Conservation (phyloP, 371 early-diverging fungal species). For the Rhizomucor pusillus region DNA sequence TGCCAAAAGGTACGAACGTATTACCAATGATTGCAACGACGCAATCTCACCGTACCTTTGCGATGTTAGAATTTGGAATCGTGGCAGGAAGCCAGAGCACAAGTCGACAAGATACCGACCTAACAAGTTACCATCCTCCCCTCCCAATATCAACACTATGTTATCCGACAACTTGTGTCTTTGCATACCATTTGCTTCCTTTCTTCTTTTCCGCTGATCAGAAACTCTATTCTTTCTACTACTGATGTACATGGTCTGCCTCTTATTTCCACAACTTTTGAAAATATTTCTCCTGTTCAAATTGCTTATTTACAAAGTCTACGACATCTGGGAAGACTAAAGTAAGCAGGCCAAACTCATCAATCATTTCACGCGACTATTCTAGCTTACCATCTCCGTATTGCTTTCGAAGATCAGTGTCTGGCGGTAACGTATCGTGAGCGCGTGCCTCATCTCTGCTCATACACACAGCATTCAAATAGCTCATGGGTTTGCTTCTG, state of each 20-base stretch:
- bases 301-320: slow-evolving; percentile 12
- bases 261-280: slow-evolving; percentile 11
- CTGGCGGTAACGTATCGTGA: slow-evolving; percentile 42
- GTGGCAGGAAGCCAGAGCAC: slow-evolving; percentile 62
- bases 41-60: neutral
- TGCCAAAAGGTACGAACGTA: slow-evolving; percentile 63
- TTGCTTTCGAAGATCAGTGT: slow-evolving; percentile 26
- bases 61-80: slow-evolving; percentile 53
- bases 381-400: slow-evolving; percentile 20
- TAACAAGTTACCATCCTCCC: slow-evolving; percentile 10
- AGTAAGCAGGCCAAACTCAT: neutral
- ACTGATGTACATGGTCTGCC: neutral
- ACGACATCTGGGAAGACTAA: slow-evolving; percentile 13
- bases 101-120: slow-evolving; percentile 61
- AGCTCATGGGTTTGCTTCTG: slow-evolving; percentile 51
- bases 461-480: slow-evolving; percentile 78
- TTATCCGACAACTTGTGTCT: slow-evolving; percentile 1
- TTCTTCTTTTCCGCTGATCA: neutral
- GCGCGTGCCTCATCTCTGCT: slow-evolving; percentile 67
- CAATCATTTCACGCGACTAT: neutral
- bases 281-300: slow-evolving; percentile 11
- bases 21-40: neutral
- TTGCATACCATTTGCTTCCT: slow-evolving; percentile 2
- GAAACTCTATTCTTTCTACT: neutral
- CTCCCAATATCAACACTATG: neutral